Evolutionary conservation across 2,329 filamentous ascomycete genomes (phyloP), one percentile per base, ranked within the genome.

Genomic region (Aureobasidium sp.): DNA sequence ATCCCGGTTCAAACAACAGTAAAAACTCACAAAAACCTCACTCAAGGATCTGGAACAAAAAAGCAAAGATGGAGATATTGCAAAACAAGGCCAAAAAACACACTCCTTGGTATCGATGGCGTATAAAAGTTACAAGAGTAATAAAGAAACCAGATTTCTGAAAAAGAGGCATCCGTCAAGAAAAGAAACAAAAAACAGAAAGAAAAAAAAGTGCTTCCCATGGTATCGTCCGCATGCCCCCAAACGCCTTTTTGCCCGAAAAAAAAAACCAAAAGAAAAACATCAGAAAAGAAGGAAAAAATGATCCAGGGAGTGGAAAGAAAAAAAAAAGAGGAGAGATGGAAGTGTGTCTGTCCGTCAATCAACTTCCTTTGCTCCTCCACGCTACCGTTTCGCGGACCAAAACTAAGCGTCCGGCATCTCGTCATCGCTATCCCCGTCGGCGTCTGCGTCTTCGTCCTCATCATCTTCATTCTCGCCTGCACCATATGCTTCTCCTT

Each of bases 371-470:
- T 31, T 31, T 6, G 8, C 8, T 31, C 5, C 31, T 2, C 31
- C 7, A 2, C 31, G 9, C 31, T 31, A 11, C 31, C 31, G 31
- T 9, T 31, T 9, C 2, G 7, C 31, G 12, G 41, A 44, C 20
- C 41, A 44, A 5, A 44, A 44, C 41, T 44, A 44, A 44, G 41
- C 41, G 41, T 44, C 41, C 41, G 11, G 41, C 48, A 70, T 71
- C 60, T 70, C 67, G 44, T 68, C 68, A 45, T 68, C 67, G 49
- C 65, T 65, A 36, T 66, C 67, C 22, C 64, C 67, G n/a, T 67
- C 67, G 22, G 67, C 68, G n/a, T 49, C 45, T 5, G 17, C 48
- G 9, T 67, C 66, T 22, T 63, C 66, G n/a, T 69, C 68, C 11
- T 61, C 64, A 7, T 65, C 63, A 20, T 51, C 63, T 2, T 20